These are phyloP conservation scores for Oemleria cerasiformis DNA, from an alignment of 306 rosid species.

Conservation along the genomic window DNA sequence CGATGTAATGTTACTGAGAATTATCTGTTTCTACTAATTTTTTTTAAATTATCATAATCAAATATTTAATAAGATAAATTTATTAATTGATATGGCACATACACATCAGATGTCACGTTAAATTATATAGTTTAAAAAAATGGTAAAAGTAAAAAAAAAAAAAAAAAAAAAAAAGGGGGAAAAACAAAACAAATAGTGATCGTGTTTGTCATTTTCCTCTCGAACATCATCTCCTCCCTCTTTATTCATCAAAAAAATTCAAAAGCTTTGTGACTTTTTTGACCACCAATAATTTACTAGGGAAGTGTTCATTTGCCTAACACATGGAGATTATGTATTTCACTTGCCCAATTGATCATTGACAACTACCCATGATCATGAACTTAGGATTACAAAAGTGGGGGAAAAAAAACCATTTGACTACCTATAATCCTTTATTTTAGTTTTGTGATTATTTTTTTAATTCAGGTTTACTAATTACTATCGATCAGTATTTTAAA, in stretches of 20 bases:
- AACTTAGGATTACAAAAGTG: too few relatives aligned
- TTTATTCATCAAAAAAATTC: slow-evolving; percentile 2
- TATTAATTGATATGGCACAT: too few relatives aligned
- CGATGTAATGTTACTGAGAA: too few relatives aligned
- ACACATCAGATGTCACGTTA: too few relatives aligned
- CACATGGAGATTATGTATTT: background rate
- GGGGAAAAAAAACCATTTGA: background rate
- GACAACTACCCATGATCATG: background rate
- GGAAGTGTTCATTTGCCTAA: slow-evolving; percentile 10
- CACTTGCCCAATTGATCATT: background rate
- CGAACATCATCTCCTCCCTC: slow-evolving; percentile 1
- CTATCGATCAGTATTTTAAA: too few relatives aligned
- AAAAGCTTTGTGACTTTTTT: slow-evolving; percentile 4
- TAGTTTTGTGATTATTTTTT: background rate
- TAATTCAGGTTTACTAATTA: background rate
- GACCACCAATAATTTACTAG: slow-evolving; percentile 11
- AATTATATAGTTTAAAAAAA: too few relatives aligned
- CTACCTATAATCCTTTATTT: background rate
- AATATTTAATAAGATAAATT: too few relatives aligned
- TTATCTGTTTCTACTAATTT: too few relatives aligned
- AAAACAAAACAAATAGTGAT: too few relatives aligned
- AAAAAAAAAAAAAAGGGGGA: too few relatives aligned
- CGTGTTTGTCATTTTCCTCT: background rate
- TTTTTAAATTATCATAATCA: too few relatives aligned
- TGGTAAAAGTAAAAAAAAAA: too few relatives aligned